These are phyloP conservation scores for Pseudonitzschia delicatissima DNA, from an alignment of 108 stramenopile genomes.

Conservation along the genomic window DNA sequence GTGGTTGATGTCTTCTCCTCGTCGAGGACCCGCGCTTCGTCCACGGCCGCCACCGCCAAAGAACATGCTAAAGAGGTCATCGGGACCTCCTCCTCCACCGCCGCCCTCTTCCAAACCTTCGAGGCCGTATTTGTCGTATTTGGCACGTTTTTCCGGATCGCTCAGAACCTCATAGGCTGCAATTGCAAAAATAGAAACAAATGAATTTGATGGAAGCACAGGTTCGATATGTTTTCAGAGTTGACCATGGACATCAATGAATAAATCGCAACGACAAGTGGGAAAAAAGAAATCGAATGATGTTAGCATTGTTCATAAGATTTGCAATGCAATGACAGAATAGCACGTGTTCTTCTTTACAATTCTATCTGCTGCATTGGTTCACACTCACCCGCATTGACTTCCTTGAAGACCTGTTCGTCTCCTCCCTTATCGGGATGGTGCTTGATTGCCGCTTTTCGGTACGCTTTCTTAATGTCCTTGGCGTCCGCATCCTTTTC, in stretches of 20 bases:
- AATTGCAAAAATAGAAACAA: too few species aligned
- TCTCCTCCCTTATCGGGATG: conserved; percentile 93
- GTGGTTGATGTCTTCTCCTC: conserved; percentile 92
- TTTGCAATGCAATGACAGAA: too few species aligned
- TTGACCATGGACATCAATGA: too few species aligned
- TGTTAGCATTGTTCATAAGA: too few species aligned
- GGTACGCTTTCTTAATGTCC: conserved; percentile 89
- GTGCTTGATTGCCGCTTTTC: conserved; percentile 74
- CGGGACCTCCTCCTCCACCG: conserved; percentile 49
- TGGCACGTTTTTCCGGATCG: conserved; percentile 83
- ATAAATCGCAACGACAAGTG: too few species aligned
- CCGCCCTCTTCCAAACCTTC: conserved; percentile 79
- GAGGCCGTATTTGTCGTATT: conserved; percentile 88
- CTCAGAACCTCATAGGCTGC: conserved; percentile 89
- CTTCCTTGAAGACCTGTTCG: conserved; percentile 91
- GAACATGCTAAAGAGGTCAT: conserved; percentile 96
- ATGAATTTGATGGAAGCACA: too few species aligned
- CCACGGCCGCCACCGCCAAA: conserved; percentile 84
- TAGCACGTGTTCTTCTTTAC: too few species aligned
- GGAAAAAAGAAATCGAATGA: too few species aligned
- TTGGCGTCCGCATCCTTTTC: conserved; percentile 68
- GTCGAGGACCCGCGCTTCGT: conserved; percentile 69
- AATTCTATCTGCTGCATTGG: background rate
- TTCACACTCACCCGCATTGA: conserved; percentile 34
- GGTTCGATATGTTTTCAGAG: too few species aligned